A percentile compares a stretch with the other conserved stretches of the same genome.
These are phyloP conservation scores for Nemania sp. DNA, from an alignment of 2,329 filamentous ascomycete species.

Conservation along the genomic window DNA sequence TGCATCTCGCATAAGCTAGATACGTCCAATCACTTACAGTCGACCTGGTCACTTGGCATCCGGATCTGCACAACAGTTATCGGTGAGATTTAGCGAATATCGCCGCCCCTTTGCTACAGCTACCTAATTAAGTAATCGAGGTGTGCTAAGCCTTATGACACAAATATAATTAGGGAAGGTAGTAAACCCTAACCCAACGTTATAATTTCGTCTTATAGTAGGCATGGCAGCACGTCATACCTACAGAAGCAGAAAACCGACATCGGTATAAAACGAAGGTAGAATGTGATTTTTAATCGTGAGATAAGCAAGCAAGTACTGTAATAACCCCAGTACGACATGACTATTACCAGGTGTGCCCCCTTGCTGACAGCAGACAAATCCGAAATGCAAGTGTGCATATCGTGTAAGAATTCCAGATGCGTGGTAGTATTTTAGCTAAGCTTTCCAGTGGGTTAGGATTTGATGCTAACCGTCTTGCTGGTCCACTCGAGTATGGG, in stretches of 20 bases:
- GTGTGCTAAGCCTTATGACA: neutral
- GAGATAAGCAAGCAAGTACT: neutral
- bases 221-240: neutral
- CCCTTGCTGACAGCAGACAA: conserved; percentile 5
- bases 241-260: neutral
- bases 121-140: conserved; percentile 9
- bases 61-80: neutral
- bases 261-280: conserved; percentile 1
- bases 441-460: conserved; percentile 15
- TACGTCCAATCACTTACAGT: conserved; percentile 7
- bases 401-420: neutral
- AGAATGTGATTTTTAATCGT: neutral
- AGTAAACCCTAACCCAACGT: neutral
- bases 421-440: neutral
- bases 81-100: conserved; percentile 4
- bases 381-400: neutral
- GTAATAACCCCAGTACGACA: conserved; percentile 6
- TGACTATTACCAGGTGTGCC: neutral
- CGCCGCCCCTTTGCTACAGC: conserved; percentile 7
- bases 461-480: neutral
- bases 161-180: neutral
- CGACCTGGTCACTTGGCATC: neutral
- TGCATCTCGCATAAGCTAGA: conserved; percentile 18
- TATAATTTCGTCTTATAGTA: neutral
- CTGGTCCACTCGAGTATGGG: neutral